Percentiles rank a stretch among this genome's conserved stretches.
phyloP scores from a whole-genome alignment of 805 yeast species.

The Sugiyamaella valdiviana region DNA sequence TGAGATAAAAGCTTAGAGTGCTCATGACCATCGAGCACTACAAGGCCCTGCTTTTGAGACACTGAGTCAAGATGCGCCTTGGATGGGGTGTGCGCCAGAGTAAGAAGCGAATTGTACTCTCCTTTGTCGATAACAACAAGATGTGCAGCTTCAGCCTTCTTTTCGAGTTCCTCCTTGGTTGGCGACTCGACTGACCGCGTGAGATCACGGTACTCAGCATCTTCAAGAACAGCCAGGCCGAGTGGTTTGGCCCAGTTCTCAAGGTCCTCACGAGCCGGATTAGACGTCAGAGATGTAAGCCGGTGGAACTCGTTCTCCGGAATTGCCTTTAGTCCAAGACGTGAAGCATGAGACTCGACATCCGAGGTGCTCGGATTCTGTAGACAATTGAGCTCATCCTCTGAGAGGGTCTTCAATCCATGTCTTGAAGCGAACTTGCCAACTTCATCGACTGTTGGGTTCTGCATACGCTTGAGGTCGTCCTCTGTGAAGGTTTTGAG shows the following conservation, averaged over 20 bases:
- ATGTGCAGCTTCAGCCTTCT: constrained; percentile 21
- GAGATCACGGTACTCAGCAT: constrained; percentile 28
- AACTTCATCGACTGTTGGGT: not conserved
- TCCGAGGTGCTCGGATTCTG: constrained; percentile 23
- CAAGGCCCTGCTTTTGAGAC: constrained; percentile 18
- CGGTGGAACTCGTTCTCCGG: constrained; percentile 14
- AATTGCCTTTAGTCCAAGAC: constrained; percentile 12
- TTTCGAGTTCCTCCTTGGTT: constrained; percentile 19
- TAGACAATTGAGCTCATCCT: constrained; percentile 19
- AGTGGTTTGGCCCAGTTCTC: constrained; percentile 17
- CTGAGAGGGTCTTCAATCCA: constrained; percentile 20
- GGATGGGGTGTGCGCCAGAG: constrained; percentile 13
- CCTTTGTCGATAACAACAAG: not conserved
- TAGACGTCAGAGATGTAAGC: constrained; percentile 2
- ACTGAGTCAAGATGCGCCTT: constrained; percentile 23
- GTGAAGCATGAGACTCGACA: constrained; percentile 5
- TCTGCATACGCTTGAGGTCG: not conserved
- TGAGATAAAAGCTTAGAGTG: constrained; percentile 14
- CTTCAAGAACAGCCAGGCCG: constrained; percentile 32
- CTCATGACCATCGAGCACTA: constrained; percentile 21
- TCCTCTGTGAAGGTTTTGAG: not conserved
- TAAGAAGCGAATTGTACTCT: not conserved
- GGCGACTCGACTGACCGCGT: constrained; percentile 17
- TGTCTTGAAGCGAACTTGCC: constrained; percentile 16
- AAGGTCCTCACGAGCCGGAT: constrained; percentile 19